Evolutionary conservation across 1,284 basidiomycete genomes (phyloP), one percentile per base, ranked within the genome.

Genomic region (Malassezia globosa): DNA sequence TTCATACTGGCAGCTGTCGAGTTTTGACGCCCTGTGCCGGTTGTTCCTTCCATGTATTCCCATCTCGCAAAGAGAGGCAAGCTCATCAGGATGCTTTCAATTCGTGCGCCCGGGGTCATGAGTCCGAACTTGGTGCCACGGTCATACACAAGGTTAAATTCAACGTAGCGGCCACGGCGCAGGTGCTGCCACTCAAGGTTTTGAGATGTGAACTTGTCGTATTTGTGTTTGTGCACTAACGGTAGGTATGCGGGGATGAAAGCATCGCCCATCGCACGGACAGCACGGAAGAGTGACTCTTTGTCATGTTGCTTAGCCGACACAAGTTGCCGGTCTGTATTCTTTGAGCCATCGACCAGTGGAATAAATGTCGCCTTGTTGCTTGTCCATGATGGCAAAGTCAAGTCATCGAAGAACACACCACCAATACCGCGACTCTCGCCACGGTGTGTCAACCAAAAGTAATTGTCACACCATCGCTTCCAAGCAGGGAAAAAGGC

Each of bases 391-490:
- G 54, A 37, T 0, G 66, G 64, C 2, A 69, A 44, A 3, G 64
- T 61, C 25, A 71, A 41, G 40, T 70, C 67, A 73, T 97, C 92
- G 70, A 95, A 94, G 77, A 97, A 97, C 56, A 99, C 77, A 1
- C 94, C 94, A 19, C 94, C 94, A 33, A 99, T 75, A 3, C 94
- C 94, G 21, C 92, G 81, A 1, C 81, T 75, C 75, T 97, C 92
- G 25, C 77, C 75, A n/a, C 92, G 82, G 70, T 97, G 92, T n/a
- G 85, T 78, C 63, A 96, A 83, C 74, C 77, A 83, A 73, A 99
- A 97, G 76, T 99, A 99, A 69, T 87, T 82, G 75, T 97, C 94
- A 76, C 92, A 96, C 88, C 89, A 96, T 60, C 79, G 78, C 73
- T 97, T 97, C 79, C 90, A 89, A 1, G 77, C 74, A 4, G 80